Base-by-base conservation (phyloP, 495 filamentous ascomycete species). In the Aspergillus ostianus region DNA sequence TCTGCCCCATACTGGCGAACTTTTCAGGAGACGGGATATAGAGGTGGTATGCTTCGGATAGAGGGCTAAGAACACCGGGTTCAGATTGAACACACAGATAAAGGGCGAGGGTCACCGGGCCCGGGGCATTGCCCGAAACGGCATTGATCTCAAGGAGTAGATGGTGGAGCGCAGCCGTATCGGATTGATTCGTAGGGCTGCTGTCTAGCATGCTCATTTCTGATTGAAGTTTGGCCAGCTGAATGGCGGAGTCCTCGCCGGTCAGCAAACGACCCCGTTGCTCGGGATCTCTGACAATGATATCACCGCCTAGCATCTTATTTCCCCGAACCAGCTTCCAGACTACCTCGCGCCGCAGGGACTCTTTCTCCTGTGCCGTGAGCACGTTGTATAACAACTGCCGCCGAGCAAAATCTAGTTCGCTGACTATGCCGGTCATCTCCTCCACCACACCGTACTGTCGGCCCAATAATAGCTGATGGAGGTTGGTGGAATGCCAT, bases 401-500 rank as follows among this genome's bases (percentile, higher is more conserved):
- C 59, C 93, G 85, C 48, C 95, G 76, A 12, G 91, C 84, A 23
- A 92, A 76, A 74, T 96, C 93, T 56, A 99, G 78, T 26, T 87
- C 84, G 47, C 87, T 83, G 21, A 97, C 85, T 59, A 98, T 77
- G 44, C 82, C 80, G 18, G 90, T 89, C 71, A 97, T 85, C 55
- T 89, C 87, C 61, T 95, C 91, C 41, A 98, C 81, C 53, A 87
- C 79, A 44, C 80, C 75, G 76, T 99, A 98, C 66, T 91, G 85
- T 49, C 90, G 82, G 46, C 83, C 84, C 13, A 99, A 82, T 2
- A 98, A 79, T n/a, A 97, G 77, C 72, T 96, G 93, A 72, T 98
- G 95, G 47, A 98, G 82, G 67, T 97, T 96, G 15, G 91, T 96
- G 18, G 93, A 94, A 72, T 99, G 93, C 94, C 94, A 99, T 79